These are phyloP conservation scores for Pseudonitzschia multistriata DNA, from an alignment of 108 stramenopile genomes.

Conservation along the genomic window DNA sequence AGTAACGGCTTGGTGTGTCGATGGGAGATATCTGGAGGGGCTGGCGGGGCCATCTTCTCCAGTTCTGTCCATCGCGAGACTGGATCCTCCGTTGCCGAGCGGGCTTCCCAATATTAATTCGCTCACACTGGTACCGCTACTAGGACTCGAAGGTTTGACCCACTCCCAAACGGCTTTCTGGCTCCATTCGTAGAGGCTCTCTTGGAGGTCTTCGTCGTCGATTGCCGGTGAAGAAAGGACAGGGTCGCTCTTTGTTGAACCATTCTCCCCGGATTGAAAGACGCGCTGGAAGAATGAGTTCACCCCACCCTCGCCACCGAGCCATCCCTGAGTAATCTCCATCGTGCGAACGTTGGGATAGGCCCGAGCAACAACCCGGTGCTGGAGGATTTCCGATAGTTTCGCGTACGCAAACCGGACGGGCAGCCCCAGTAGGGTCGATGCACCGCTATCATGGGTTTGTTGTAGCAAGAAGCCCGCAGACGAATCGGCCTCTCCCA, in stretches of 20 bases:
- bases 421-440: background rate
- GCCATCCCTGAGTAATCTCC: background rate
- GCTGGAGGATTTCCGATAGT: conserved; percentile 2
- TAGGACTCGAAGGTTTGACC: background rate
- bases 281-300: background rate
- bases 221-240: background rate
- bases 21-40: background rate
- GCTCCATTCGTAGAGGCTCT: conserved; percentile 3
- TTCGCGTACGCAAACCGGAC: conserved; percentile 9
- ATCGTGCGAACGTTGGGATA: conserved; percentile 8
- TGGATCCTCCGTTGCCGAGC: background rate
- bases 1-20: background rate
- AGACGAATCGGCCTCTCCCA: background rate
- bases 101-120: background rate
- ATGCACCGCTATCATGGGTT: background rate
- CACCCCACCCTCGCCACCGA: background rate
- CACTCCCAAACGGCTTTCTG: background rate
- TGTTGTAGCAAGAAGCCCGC: background rate
- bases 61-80: background rate
- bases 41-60: background rate
- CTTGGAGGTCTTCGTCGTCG: conserved; percentile 6
- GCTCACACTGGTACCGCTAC: no score
- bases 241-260: background rate
- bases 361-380: background rate
- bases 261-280: background rate